Conservation (phyloP, 192 early-diverging fungal genomes). For the Umbelopsis sp. region DNA sequence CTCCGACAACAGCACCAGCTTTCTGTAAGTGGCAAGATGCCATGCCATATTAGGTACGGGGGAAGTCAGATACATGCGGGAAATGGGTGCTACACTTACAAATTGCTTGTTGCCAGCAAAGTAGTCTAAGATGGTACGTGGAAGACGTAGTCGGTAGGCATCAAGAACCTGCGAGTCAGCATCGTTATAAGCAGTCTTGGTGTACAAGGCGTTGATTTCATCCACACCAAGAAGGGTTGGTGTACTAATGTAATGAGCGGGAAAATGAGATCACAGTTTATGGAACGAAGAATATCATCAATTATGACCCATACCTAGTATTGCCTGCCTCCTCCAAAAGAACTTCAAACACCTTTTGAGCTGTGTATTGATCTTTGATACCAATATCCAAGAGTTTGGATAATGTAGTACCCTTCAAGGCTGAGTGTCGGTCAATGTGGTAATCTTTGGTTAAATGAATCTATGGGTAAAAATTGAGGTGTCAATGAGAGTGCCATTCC, state of each 20-base stretch:
- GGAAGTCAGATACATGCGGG: slow-evolving; percentile 1
- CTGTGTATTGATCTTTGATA: slow-evolving; percentile 42
- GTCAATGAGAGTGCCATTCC: too few species aligned
- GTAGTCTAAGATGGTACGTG: slow-evolving; percentile 48
- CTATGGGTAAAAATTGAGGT: neutral
- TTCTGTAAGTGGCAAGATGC: neutral
- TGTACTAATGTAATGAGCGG: slow-evolving; percentile 22
- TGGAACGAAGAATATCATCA: neutral
- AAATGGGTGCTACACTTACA: slow-evolving; percentile 13
- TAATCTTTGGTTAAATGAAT: slow-evolving; percentile 14
- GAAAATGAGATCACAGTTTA: neutral
- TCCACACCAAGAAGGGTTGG: slow-evolving; percentile 56
- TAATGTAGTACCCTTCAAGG: slow-evolving; percentile 34
- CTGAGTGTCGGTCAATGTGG: slow-evolving; percentile 38
- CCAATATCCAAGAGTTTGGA: slow-evolving; percentile 41
- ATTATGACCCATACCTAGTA: slow-evolving; percentile 37
- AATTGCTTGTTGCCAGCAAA: slow-evolving; percentile 48
- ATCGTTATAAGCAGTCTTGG: slow-evolving; percentile 44
- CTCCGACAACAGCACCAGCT: slow-evolving; percentile 44
- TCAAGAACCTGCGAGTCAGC: slow-evolving; percentile 42
- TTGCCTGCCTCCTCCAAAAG: slow-evolving; percentile 46
- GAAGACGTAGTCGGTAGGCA: slow-evolving; percentile 41
- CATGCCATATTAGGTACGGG: too few species aligned
- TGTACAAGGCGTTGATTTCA: slow-evolving; percentile 52
- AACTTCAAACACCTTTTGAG: slow-evolving; percentile 47